Base-by-base conservation (phyloP, 345 rosid species). In the Microthlaspi erraticum region DNA sequence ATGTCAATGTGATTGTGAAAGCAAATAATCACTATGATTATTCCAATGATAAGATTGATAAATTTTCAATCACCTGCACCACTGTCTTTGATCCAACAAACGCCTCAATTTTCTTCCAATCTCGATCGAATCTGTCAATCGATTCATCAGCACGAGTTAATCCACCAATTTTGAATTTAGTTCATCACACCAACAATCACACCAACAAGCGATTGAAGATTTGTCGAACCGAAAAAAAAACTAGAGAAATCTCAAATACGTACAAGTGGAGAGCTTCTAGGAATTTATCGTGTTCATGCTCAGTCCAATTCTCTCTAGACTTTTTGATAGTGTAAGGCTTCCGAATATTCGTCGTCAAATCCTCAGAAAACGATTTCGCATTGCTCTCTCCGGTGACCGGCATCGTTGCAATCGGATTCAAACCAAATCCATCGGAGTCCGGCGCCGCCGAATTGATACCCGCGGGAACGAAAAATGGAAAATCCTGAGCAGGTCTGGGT, bases 81-180 rank as follows among this genome's bases (percentile, higher is more conserved):
- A 90, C 97, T 13, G 94, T 88, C 81, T 93, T 93, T 42, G 98
- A 87, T 60, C 97, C 97, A 64, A 93, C 83, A 81, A 88, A 91
- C 14, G 96, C 98, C 66, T 89, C 97, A n/a, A 93, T 93, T 84
- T 91, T 93, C 86, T 93, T 93, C 98, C 98, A 91, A 52, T 93
- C 97, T 54, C 98, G 91, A 74, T 93, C 98, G 69, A 91, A 93
- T 56, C 97, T 93, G 78, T 60, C 57, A 10, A 31, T 46, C 55
- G 14, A 66, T 16, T 10, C 39, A 36, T 61, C 13, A 8, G 2
- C 26, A 65, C 38, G 20, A 32, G 12, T 36, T 10, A 2, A 9
- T 13, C 39, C 13, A 32, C 10, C 58, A 58, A 37, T 10, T 12
- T 36, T 14, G 33, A 67, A 57, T 50, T 50, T 20, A 49, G n/a